A percentile compares a stretch with the other conserved stretches of the same genome.
Conservation (phyloP, 306 rosid species). For the Begonia loranthoides region DNA sequence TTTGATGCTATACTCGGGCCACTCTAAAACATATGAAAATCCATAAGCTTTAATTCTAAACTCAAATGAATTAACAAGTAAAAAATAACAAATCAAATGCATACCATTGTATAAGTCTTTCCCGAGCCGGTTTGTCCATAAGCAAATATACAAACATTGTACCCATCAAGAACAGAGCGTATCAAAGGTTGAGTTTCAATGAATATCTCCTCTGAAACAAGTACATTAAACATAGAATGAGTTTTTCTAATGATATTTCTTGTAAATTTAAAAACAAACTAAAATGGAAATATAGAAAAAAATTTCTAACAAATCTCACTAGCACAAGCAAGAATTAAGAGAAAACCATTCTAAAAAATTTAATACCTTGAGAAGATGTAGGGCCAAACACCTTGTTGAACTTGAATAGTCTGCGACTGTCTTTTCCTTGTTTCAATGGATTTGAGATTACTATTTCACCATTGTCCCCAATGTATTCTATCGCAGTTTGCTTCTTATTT, state of each 20-base stretch:
- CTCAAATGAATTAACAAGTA: conserved; percentile 10
- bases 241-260: too few relatives aligned
- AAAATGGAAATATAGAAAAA: neutral
- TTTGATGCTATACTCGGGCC: conserved; percentile 68
- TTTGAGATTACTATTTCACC: conserved; percentile 74
- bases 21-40: conserved; percentile 37
- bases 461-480: conserved; percentile 80
- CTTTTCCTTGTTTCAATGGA: conserved; percentile 89
- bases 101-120: conserved; percentile 94
- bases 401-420: conserved; percentile 64
- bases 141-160: conserved; percentile 96
- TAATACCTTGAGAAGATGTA: conserved; percentile 68
- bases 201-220: conserved; percentile 67
- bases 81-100: conserved; percentile 5
- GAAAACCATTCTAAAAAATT: neutral
- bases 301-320: neutral
- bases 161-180: conserved; percentile 94
- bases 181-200: conserved; percentile 77
- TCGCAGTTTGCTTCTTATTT: conserved; percentile 56
- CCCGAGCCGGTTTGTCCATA: conserved; percentile 99
- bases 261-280: too few relatives aligned
- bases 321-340: neutral
- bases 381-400: conserved; percentile 95
- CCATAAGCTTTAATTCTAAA: conserved; percentile 3
- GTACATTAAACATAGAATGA: too few relatives aligned